Evolutionary conservation across 2,329 filamentous ascomycete genomes (phyloP).

Genomic region (Neoscytalidium dimidiatum): DNA sequence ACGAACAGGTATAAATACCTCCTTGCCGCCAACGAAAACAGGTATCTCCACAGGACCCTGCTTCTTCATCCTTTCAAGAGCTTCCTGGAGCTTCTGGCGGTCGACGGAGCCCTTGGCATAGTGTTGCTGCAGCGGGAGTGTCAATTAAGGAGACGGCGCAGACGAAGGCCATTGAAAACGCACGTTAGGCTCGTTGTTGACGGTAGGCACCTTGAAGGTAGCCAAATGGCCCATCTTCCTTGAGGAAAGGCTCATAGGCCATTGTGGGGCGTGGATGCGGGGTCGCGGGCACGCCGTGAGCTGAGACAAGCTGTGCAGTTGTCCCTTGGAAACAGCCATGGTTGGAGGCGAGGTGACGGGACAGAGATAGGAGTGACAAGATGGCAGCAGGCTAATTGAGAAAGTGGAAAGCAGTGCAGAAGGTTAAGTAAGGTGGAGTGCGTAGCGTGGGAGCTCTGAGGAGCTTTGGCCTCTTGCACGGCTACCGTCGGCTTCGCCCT

Average conservation of each 20-base stretch:
- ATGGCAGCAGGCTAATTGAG: background rate
- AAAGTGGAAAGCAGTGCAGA: background rate
- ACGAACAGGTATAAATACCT: conserved; percentile 53
- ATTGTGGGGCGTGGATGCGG: conserved; percentile 13
- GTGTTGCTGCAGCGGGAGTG: conserved; percentile 65
- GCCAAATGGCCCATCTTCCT: conserved; percentile 63
- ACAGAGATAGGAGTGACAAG: background rate
- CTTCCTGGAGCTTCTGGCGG: conserved; percentile 72
- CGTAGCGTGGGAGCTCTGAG: background rate
- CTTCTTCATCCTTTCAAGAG: conserved; percentile 69
- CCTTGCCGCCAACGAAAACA: conserved; percentile 78
- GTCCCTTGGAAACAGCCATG: conserved; percentile 13
- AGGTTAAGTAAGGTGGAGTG: background rate
- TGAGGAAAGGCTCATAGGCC: background rate
- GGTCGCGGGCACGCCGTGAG: conserved; percentile 4
- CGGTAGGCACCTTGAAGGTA: conserved; percentile 81
- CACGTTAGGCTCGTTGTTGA: conserved; percentile 96
- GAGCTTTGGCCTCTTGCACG: background rate
- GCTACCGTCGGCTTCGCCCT: conserved; percentile 9
- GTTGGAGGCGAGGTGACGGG: background rate
- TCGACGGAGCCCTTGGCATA: conserved; percentile 83
- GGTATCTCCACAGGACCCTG: conserved; percentile 76
- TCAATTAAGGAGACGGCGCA: background rate
- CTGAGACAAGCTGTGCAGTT: conserved; percentile 8
- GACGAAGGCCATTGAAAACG: conserved; percentile 35